Conservation (phyloP, 176 grass and related monocot species). For the Zea luxurians region DNA sequence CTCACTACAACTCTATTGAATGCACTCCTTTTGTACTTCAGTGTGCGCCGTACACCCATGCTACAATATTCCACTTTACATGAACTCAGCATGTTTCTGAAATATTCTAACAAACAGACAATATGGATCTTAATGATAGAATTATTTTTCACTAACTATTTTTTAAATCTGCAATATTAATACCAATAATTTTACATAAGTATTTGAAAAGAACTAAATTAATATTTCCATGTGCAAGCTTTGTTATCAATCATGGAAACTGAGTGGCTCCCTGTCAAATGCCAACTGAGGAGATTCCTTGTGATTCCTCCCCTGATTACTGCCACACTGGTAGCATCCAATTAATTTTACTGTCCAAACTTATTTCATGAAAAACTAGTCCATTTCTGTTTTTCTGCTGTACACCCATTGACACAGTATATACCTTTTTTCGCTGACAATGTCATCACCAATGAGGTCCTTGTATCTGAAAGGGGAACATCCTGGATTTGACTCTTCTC, state of each 20-base stretch:
- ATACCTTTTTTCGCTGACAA: not conserved
- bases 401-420: not conserved
- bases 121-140: not conserved
- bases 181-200: slow-evolving; percentile 11
- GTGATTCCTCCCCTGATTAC: not conserved
- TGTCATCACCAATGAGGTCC: not conserved
- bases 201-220: slow-evolving; percentile 14
- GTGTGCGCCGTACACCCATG: slow-evolving; percentile 22
- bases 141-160: not conserved
- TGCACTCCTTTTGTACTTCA: slow-evolving; percentile 19
- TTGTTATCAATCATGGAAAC: slow-evolving; percentile 18
- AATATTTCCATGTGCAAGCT: not conserved
- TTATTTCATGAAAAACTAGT: not conserved
- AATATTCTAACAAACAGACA: not conserved
- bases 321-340: not conserved
- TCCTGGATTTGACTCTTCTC: slow-evolving; percentile 35
- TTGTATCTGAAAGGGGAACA: slow-evolving; percentile 20
- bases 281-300: slow-evolving; percentile 9
- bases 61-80: not conserved
- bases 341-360: not conserved
- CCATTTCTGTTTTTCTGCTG: slow-evolving; percentile 1
- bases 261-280: not conserved
- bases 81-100: slow-evolving; percentile 9
- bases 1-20: not conserved
- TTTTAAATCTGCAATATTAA: not conserved